phyloP scores from a whole-genome alignment of 441 rosid genomes.

The Pelargonium citronellum region DNA sequence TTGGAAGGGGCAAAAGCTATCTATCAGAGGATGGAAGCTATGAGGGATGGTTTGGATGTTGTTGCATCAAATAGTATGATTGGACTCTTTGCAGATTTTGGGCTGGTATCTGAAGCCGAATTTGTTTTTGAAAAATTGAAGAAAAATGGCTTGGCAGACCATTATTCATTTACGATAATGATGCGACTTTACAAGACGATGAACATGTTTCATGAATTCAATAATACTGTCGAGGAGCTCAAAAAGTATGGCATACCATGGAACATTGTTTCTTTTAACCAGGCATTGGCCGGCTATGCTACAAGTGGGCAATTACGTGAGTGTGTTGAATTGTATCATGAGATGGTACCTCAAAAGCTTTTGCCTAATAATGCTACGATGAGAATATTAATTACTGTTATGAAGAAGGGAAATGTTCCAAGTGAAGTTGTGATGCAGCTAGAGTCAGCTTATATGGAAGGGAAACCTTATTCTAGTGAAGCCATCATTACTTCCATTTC shows the following conservation, averaged over 20 bases:
- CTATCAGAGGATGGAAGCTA: conserved; percentile 53
- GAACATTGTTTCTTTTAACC: conserved; percentile 59
- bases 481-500: conserved; percentile 54
- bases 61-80: conserved; percentile 77
- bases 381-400: conserved; percentile 48
- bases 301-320: conserved; percentile 57
- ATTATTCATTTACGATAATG: conserved; percentile 66
- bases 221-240: conserved; percentile 83
- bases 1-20: conserved; percentile 58
- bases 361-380: conserved; percentile 60
- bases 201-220: conserved; percentile 84
- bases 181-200: conserved; percentile 67
- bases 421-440: conserved; percentile 72
- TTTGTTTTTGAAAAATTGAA: conserved; percentile 48
- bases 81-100: conserved; percentile 68
- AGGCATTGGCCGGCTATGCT: conserved; percentile 67
- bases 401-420: conserved; percentile 70
- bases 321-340: conserved; percentile 61
- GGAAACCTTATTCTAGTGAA: conserved; percentile 58
- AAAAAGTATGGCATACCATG: conserved; percentile 52
- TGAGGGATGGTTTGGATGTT: conserved; percentile 62
- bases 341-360: conserved; percentile 58
- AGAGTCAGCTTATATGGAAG: conserved; percentile 52
- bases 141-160: conserved; percentile 57
- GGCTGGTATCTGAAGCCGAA: conserved; percentile 69